Evolutionary conservation across 2,329 filamentous ascomycete genomes (phyloP), one percentile per base, ranked within the genome.

Genomic region (Berkeleyomyces rouxiae): DNA sequence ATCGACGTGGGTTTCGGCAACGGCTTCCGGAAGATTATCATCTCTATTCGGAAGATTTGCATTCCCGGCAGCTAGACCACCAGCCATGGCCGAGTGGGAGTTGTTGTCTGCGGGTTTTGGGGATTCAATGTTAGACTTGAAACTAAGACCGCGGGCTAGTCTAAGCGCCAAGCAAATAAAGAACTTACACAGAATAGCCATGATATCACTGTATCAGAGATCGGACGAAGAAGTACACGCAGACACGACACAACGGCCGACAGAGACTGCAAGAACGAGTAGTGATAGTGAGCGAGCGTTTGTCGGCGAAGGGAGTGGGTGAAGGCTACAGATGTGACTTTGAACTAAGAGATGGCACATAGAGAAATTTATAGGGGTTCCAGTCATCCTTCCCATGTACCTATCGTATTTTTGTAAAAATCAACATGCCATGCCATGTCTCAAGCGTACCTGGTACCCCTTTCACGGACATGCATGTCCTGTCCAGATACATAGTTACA

Each of bases 1-100:
- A 39, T 55, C 9, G 33, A 9, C 33, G 7, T 39, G 33, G 7
- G 31, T 13, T 1, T 39, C 11, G 13, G 11, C 10, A 3, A 63
- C 44, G 13, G 59, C 44, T 37, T 63, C 61, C 5, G 61, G 61
- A 4, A 63, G 55, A n/a, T 51, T 10, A 23, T 44, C 55, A 3
- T 63, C 61, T 23, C 37, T 44, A 11, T 51, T 58, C 6, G 33
- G 7, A n/a, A 36, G 9, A 49, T 55, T 55, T 7, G 51, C 33
- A 37, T 55, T 55, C 36, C 7, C 10, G 23, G 51, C 23, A 2
- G 33, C 33, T 39, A 3, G 23, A n/a, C 10, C 11, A n/a, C 16
- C 39, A 23, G 51, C 4, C 11, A 36, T 37, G 33, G 51, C 10
- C n/a, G 33, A 55, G 51, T 36, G 33, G 4, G 51, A 37, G n/a